A percentile compares a stretch with the other conserved stretches of the same genome.
Evolutionary conservation across 2,329 filamentous ascomycete genomes (phyloP).

Genomic region (Alternaria ethzedia): DNA sequence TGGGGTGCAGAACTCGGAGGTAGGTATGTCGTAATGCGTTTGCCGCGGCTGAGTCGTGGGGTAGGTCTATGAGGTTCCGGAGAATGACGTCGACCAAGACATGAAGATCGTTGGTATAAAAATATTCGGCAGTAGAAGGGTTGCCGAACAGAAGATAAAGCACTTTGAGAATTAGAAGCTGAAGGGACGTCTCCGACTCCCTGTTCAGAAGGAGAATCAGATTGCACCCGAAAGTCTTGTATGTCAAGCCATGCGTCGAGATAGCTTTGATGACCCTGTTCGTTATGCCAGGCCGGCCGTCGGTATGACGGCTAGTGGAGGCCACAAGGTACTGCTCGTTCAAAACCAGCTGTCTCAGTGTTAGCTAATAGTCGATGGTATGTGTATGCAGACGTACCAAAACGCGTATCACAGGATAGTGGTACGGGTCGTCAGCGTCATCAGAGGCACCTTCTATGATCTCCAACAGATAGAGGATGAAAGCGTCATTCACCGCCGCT

Average conservation of each 20-base stretch:
- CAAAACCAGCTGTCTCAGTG: conserved; percentile 73
- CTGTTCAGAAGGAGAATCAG: conserved; percentile 94
- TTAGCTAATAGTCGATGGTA: not conserved
- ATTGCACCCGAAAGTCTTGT: conserved; percentile 96
- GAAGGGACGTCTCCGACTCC: conserved; percentile 89
- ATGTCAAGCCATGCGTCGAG: conserved; percentile 77
- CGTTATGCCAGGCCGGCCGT: conserved; percentile 66
- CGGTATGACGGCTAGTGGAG: conserved; percentile 50
- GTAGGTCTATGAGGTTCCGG: conserved; percentile 93
- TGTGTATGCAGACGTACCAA: conserved; percentile 65
- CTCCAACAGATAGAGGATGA: conserved; percentile 82
- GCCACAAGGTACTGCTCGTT: conserved; percentile 98
- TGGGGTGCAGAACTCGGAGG: conserved; percentile 86
- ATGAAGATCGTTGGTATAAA: conserved; percentile 95
- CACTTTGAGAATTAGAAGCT: conserved; percentile 94
- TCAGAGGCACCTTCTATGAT: conserved; percentile 88
- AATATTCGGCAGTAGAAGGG: conserved; percentile 91
- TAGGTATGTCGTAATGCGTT: conserved; percentile 84
- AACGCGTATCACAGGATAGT: conserved; percentile 93
- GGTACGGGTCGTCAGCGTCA: conserved; percentile 90
- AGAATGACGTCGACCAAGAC: conserved; percentile 96
- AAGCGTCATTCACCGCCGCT: conserved; percentile 73
- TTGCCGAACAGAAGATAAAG: conserved; percentile 96
- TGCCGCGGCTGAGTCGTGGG: conserved; percentile 69
- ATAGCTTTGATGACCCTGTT: conserved; percentile 94